Percentiles rank a stretch among this genome's conserved stretches.
Conservation (phyloP, 2,329 filamentous ascomycete species). For the Aspergillus sp. region DNA sequence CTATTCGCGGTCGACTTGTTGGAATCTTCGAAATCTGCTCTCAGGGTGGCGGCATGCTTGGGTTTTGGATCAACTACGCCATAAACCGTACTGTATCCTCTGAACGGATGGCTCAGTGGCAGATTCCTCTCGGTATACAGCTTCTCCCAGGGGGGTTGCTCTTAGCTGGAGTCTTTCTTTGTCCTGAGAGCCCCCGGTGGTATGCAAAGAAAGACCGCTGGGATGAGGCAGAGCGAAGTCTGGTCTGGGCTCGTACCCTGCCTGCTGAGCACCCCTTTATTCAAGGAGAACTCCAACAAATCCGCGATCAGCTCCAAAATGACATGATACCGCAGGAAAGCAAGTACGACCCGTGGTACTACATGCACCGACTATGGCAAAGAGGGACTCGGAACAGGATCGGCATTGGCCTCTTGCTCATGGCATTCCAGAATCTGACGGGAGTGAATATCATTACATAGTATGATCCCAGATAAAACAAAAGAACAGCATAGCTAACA, state of each 20-base stretch:
- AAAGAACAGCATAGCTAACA: not conserved
- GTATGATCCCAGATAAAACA: not conserved
- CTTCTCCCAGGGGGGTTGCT: conserved; percentile 58
- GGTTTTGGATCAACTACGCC: conserved; percentile 54
- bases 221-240: conserved; percentile 57
- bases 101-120: conserved; percentile 50
- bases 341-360: conserved; percentile 1
- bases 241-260: conserved; percentile 57
- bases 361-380: conserved; percentile 2
- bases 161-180: conserved; percentile 58
- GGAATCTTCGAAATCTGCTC: conserved; percentile 61
- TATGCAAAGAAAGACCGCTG: conserved; percentile 64
- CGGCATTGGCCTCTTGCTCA: conserved; percentile 7
- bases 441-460: conserved; percentile 1
- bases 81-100: conserved; percentile 31
- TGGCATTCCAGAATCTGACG: conserved; percentile 3
- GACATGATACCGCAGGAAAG: not conserved
- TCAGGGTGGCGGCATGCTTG: conserved; percentile 40
- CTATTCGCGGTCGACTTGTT: conserved; percentile 57
- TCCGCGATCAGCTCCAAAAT: not conserved
- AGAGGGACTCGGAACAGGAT: conserved; percentile 6
- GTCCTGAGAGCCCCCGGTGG: conserved; percentile 65
- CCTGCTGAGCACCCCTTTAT: conserved; percentile 51
- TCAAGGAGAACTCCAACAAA: conserved; percentile 25
- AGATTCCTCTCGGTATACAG: conserved; percentile 55